Evolutionary conservation across 306 rosid species (phyloP).

Genomic region (Rosa rugosa): DNA sequence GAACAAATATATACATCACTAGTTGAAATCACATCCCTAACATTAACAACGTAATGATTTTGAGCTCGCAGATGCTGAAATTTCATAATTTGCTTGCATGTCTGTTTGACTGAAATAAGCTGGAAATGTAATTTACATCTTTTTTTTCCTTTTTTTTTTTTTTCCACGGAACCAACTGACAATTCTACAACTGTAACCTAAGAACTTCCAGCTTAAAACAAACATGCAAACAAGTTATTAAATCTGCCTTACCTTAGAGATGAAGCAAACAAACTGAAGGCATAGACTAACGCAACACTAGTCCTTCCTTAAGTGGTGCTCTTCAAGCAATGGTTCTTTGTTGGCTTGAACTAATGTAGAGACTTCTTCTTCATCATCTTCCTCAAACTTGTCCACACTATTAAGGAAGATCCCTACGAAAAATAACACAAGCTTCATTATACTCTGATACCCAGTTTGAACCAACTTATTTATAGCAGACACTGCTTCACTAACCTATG

Average conservation of each 20-base stretch:
- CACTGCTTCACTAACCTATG: constrained; percentile 50
- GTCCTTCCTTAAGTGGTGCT: constrained; percentile 19
- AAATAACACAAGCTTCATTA: constrained; percentile 17
- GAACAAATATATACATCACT: constrained; percentile 3
- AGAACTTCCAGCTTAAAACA: background rate
- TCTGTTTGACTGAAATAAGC: constrained; percentile 23
- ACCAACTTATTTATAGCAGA: constrained; percentile 16
- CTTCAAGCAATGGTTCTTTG: constrained; percentile 66
- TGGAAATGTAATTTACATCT: constrained; percentile 2
- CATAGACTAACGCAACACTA: constrained; percentile 4
- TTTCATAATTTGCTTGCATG: constrained; percentile 15
- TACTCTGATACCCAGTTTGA: constrained; percentile 9
- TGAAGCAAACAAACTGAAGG: background rate
- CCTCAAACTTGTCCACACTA: constrained; percentile 38
- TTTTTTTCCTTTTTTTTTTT: background rate
- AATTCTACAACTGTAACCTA: background rate
- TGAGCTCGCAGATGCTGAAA: background rate
- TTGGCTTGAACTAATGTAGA: constrained; percentile 29
- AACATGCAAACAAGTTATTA: background rate
- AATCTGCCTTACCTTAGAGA: background rate
- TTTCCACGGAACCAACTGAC: background rate
- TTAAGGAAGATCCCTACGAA: constrained; percentile 60
- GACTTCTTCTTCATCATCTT: constrained; percentile 42
- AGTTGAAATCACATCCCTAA: background rate
- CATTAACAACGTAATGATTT: background rate